Conservation (phyloP, 106 monocot species). For the Vanilla planifolia region DNA sequence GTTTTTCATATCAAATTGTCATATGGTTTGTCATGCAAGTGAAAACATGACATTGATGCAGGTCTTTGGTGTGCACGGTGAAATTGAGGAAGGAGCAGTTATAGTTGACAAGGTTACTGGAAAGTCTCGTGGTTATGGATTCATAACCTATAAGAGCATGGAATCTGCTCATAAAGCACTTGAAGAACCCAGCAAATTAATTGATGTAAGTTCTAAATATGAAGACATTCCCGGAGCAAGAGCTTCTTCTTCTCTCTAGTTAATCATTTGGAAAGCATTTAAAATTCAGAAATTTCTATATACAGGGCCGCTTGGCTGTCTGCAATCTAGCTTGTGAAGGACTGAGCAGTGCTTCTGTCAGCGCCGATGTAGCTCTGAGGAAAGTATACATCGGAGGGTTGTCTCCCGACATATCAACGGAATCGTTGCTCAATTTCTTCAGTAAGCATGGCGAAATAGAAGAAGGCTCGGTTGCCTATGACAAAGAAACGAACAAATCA, state of each 20-base stretch:
- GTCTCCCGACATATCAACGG: slow-evolving; percentile 40
- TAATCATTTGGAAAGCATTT: background rate
- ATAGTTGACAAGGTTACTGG: slow-evolving; percentile 46
- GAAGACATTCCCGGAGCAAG: too few relatives aligned
- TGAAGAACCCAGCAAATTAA: slow-evolving; percentile 46
- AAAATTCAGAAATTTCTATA: slow-evolving; percentile 1
- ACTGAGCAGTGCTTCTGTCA: slow-evolving; percentile 30
- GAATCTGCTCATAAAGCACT: slow-evolving; percentile 43
- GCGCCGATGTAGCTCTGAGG: slow-evolving; percentile 34
- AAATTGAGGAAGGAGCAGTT: slow-evolving; percentile 60
- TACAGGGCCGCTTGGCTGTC: slow-evolving; percentile 42
- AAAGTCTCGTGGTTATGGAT: slow-evolving; percentile 58
- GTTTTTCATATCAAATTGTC: background rate
- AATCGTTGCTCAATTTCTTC: slow-evolving; percentile 43
- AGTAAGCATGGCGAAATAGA: slow-evolving; percentile 52
- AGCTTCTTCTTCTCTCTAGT: background rate
- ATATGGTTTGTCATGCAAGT: background rate
- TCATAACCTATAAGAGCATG: slow-evolving; percentile 42
- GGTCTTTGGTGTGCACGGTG: slow-evolving; percentile 38
- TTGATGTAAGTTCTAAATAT: slow-evolving; percentile 45
- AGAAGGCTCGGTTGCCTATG: slow-evolving; percentile 58
- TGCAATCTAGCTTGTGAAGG: slow-evolving; percentile 56
- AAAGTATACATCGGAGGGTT: slow-evolving; percentile 50
- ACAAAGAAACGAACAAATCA: slow-evolving; percentile 41
- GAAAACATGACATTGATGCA: slow-evolving; percentile 7